phyloP scores from a whole-genome alignment of 2,329 filamentous ascomycete species.

The Aspergillus sojae region DNA sequence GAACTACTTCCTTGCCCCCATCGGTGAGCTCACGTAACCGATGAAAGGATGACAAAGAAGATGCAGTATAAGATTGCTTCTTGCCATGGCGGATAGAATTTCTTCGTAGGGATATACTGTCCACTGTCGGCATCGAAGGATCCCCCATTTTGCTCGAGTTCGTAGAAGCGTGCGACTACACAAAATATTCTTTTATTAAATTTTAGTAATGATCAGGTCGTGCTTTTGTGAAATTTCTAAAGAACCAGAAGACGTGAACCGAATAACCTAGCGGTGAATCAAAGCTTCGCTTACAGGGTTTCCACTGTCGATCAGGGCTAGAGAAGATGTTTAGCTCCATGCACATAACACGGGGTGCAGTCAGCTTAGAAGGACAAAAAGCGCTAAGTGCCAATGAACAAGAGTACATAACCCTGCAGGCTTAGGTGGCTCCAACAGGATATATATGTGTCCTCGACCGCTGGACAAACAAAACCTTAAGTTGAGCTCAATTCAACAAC shows the following conservation, averaged over 20 bases:
- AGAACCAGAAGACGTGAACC: not conserved
- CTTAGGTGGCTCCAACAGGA: not conserved
- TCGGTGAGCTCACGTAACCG: not conserved
- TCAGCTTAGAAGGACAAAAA: not conserved
- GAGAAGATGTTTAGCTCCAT: too few relatives aligned
- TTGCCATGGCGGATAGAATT: not conserved
- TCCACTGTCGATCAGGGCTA: too few relatives aligned
- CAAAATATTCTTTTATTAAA: not conserved
- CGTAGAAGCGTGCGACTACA: not conserved
- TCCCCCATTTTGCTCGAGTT: not conserved
- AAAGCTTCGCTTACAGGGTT: not conserved
- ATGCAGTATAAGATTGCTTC: not conserved
- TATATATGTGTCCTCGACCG: too few relatives aligned
- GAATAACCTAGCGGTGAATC: not conserved
- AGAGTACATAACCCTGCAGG: not conserved
- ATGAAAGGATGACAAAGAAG: not conserved
- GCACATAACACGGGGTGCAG: too few relatives aligned
- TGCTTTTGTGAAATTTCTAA: not conserved
- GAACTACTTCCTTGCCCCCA: not conserved
- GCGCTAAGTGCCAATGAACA: not conserved
- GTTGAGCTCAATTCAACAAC: too few relatives aligned
- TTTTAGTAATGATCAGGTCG: not conserved
- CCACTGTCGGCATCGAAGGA: not conserved
- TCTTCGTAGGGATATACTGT: too few relatives aligned
- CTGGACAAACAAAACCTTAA: too few relatives aligned